Base-by-base conservation (phyloP, 805 yeast genomes). In the Lachancea thermotolerans region DNA sequence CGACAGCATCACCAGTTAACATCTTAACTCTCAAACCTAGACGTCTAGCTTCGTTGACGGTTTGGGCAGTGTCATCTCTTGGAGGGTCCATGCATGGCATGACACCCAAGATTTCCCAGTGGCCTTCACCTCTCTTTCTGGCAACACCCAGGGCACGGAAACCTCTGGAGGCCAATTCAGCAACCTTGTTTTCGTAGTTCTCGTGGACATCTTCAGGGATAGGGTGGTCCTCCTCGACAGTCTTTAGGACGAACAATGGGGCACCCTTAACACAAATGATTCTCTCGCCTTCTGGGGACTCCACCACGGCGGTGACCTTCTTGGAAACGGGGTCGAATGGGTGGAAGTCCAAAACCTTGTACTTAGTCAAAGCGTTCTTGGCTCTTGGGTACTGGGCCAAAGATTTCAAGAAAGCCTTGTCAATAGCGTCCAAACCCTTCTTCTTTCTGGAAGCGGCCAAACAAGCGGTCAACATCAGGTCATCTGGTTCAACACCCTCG, bases 81-180 rank as follows among this genome's bases (percentile, higher is more conserved):
- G 96, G 96, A 66, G 96, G 96, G 74, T 89, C 96, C 90, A 86
- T 85, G 76, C 95, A 88, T 72, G 96, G 96, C 96, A 89, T 88
- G 70, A 89, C 90, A 70, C 96, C 96, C 66, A 89, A 76, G 61
- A 89, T 88, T 75, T 89, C 96, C 96, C 96, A 89, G 81, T 86
- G 95, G 64, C 95, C 95, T 73, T 87, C 95, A 74, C 95, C 96
- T 78, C 95, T 82, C 87, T 87, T 87, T 81, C 96, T 86, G 56
- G 96, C 96, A 76, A 89, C 96, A 83, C 96, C 96, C 69, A 89
- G 78, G 65, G 96, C 89, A 75, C 96, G 80, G 91, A 87, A 89
- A 80, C 96, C 96, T 81, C 96, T 84, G 62, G 95, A 82, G 67
- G 96, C 96, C 69, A 89, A 87, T 75, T 89, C 96, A 66, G 95